phyloP scores from a whole-genome alignment of 2,329 filamentous ascomycete species.

The Raffaelea deltoideospora region DNA sequence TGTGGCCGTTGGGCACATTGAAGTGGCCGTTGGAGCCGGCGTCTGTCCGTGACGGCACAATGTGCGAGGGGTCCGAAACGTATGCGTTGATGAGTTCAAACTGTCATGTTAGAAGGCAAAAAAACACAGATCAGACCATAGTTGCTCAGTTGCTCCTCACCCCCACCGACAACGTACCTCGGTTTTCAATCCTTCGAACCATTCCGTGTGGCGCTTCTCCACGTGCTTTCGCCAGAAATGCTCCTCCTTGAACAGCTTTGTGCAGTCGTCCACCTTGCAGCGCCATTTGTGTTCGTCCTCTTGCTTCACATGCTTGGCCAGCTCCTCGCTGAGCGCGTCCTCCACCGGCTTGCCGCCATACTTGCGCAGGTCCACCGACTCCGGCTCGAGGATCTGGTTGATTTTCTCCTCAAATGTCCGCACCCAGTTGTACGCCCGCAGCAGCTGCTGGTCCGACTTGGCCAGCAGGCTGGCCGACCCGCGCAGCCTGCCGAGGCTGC shows the following conservation, averaged over 20 bases:
- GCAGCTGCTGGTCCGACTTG: conserved; percentile 81
- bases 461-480: conserved; percentile 49
- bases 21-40: conserved; percentile 94
- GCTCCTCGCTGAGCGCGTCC: conserved; percentile 74
- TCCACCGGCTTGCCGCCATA: conserved; percentile 78
- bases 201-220: conserved; percentile 87
- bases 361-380: conserved; percentile 74
- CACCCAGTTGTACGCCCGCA: conserved; percentile 96
- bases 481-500: conserved; percentile 37
- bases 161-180: conserved; percentile 63
- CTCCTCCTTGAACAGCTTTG: conserved; percentile 93
- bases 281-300: conserved; percentile 95
- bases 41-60: conserved; percentile 83
- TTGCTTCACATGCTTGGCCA: conserved; percentile 81
- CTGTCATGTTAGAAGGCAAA: conserved; percentile 25
- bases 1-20: conserved; percentile 62
- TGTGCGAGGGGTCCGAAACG: conserved; percentile 85
- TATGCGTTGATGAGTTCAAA: conserved; percentile 86
- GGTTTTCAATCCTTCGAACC: conserved; percentile 63
- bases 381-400: conserved; percentile 79
- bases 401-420: conserved; percentile 97
- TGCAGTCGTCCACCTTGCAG: conserved; percentile 91
- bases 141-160: too few relatives aligned
- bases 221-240: conserved; percentile 97
- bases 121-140: too few relatives aligned